Evolutionary conservation across 2,329 filamentous ascomycete genomes (phyloP), one percentile per base, ranked within the genome.

Genomic region (Hypocrella siamensis): DNA sequence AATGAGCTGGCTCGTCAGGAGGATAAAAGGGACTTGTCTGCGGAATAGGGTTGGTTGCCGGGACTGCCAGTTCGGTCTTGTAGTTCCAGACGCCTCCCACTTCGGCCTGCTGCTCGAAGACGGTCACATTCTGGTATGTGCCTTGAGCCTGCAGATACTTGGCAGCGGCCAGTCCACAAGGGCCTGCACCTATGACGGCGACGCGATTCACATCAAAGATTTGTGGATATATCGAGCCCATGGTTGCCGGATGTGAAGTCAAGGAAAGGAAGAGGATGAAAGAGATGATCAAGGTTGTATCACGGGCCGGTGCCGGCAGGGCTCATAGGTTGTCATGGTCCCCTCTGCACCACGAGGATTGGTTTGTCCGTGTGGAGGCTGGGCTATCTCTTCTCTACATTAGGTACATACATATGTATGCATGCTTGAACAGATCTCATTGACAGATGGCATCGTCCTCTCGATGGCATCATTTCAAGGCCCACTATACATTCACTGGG

Each of bases 61-160:
- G 61, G 34, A 52, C 64, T 37, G 51, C 54, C 18, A n/a, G n/a
- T n/a, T n/a, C n/a, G n/a, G 61, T 58, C 39, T 67, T 75, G 52
- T 92, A 85, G 46, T 84, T 79, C 88, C 88, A 96, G 8, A 90
- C 71, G 3, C 90, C 88, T 35, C 85, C 88, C 6, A 79, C 69
- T 30, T 71, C 65, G 28, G 65, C 60, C 41, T 84, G 75, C 53
- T 93, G 83, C 54, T 96, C 90, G 46, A 80, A 92, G 25, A 94
- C 54, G 37, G 75, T 70, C 37, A 96, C 75, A 19, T 61, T 67
- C 10, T 73, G 57, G 46, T 90, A 90, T 2, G 51, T 41, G 24
- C 61, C 46, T 64, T 78, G 84, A 1, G 79, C 82, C 9, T 70
- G 51, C 14, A 94, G 63, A 46, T 86, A 86, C 63, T 84, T 90